Evolutionary conservation across 768 basidiomycete species (phyloP), one percentile per base, ranked within the genome.

Genomic region (Termitomyces sp.): DNA sequence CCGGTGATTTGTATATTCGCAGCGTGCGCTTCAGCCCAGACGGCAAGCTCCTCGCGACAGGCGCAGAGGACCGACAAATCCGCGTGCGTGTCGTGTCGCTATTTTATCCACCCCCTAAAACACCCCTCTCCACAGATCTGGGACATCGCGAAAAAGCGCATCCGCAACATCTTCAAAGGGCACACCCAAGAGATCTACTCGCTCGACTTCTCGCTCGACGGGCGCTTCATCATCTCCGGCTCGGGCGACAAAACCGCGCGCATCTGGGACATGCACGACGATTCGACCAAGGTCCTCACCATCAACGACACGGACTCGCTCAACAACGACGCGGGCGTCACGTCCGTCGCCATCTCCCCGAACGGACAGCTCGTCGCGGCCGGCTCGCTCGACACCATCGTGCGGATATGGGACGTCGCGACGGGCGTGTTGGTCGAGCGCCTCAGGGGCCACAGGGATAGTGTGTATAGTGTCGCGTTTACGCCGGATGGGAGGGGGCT

Each of bases 181-280:
- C 95, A 97, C 73, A 84, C 85, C 65, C 90, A 93, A 68, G 95
- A 96, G 66, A 94, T 97, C 68, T 96, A 96, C 74, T 93, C 93
- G 1, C 86, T 97, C 61, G 93, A 91, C 69, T 96, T 95, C 72
- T 91, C 92, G 1, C 74, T 79, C 24, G 91, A 95, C 64, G 94
- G 95, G 5, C 79, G 86, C 2, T 81, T 89, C 65, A 88, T 96
- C 63, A 90, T 95, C 18, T 94, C 92, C 3, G 95, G 93, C 16
- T 94, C 91, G 0, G 93, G 94, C 2, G 91, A 81, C 67, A 76
- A 77, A 53, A 79, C 80, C 0, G 75, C 78, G 16, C 70, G 79
- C 5, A 76, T 82, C 34, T 80, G 79, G 79, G 74, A 78, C 59
- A 76, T 78, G 76, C 51, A 54, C 20, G 71, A 74, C 13, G 71